A percentile compares a stretch with the other conserved stretches of the same genome.
Conservation (phyloP, 345 rosid species). For the Combretum micranthum region DNA sequence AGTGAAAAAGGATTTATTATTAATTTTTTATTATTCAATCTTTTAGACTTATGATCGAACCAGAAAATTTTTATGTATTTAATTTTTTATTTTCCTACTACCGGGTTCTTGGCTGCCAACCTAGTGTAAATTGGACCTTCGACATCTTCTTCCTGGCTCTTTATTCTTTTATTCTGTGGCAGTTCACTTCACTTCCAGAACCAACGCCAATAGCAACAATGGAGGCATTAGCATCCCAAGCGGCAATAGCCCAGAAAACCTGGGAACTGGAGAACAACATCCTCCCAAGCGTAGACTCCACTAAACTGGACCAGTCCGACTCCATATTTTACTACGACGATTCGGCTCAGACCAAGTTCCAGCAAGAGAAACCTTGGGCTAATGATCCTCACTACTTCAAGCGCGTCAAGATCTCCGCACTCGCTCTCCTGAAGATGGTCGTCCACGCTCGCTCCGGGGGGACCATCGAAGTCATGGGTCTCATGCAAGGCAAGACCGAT, state of each 20-base stretch:
- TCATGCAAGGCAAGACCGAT: slow-evolving; percentile 98
- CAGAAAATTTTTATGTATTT: too few relatives aligned
- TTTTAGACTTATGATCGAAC: too few relatives aligned
- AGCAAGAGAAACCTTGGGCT: slow-evolving; percentile 93
- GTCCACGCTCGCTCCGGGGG: slow-evolving; percentile 99
- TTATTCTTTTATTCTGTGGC: too few relatives aligned
- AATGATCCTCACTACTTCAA: slow-evolving; percentile 92
- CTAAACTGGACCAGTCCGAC: slow-evolving; percentile 36
- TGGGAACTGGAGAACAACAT: slow-evolving; percentile 98
- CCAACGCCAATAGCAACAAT: slow-evolving; percentile 4
- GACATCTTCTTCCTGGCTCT: too few relatives aligned
- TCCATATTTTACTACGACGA: slow-evolving; percentile 82
- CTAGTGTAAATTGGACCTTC: too few relatives aligned
- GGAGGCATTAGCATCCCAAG: slow-evolving; percentile 38
- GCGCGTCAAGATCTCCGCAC: slow-evolving; percentile 96
- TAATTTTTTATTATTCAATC: too few relatives aligned
- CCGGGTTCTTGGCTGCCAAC: too few relatives aligned
- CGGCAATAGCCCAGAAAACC: slow-evolving; percentile 78
- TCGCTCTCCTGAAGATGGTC: slow-evolving; percentile 97
- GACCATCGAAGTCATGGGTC: slow-evolving; percentile 97
- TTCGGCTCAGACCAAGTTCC: slow-evolving; percentile 53
- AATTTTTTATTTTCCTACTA: too few relatives aligned
- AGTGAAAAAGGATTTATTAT: too few relatives aligned
- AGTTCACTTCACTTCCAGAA: background rate
- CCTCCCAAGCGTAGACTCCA: slow-evolving; percentile 22